Base-by-base conservation (phyloP, 306 rosid genomes). In the Pueraria montana region DNA sequence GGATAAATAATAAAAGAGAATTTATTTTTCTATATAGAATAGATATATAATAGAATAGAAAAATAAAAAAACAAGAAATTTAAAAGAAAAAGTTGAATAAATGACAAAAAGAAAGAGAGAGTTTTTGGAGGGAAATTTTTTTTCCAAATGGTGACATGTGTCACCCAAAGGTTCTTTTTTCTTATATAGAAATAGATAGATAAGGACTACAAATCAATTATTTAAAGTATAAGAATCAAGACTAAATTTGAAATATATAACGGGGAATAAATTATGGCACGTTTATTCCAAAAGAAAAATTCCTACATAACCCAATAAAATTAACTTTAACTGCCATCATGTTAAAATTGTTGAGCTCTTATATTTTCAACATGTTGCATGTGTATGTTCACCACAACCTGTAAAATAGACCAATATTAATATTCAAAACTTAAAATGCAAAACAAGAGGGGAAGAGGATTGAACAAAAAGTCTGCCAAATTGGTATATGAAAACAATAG, bases 371-470 rank as follows among this genome's bases (percentile, higher is more conserved):
- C 24, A 8, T 8, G 27, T 23, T 52, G 32, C 58, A 50, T 81
- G 5, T 21, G 49, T 17, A 21, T 50, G 48, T 64, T 82, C 85
- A 82, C 85, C 75, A 74, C 55, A 82, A 52, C 85, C 80, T 74
- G 69, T 56, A 74, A 74, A 74, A 38, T 1, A 72, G 43, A 72
- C n/a, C 68, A 74, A 36, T 3, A 63, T 16, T 40, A 64, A 38
- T 53, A 74, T 82, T 50, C 74, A 73, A 36, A n/a, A 6, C 76
- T 36, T 46, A 21, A 18, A 59, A 45, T 6, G 45, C 27, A 59
- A 46, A 32, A 52, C 36, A 80, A n/a, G n/a, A 34, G 23, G 58
- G 13, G 17, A 61, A 71, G 23, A 71, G 30, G 13, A n/a, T 46
- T 72, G 18, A 61, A 46, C 14, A 6, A 61, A 49, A 59, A 61